Base-by-base conservation (phyloP, 257 asterid species). In the Cordia subcordata region DNA sequence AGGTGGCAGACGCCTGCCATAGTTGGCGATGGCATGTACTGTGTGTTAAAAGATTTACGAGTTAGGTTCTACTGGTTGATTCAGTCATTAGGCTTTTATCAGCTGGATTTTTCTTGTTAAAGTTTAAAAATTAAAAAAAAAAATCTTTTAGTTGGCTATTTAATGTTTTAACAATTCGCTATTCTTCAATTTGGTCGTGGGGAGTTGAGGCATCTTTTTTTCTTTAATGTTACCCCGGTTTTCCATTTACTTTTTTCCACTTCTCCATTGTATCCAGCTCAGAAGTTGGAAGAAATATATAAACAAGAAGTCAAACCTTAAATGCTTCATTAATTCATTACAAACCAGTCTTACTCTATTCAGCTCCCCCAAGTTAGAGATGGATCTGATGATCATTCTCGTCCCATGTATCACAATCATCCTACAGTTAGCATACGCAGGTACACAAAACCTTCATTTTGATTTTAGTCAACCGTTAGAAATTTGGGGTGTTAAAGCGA, bases 361-460 rank as follows among this genome's bases (percentile, higher is more conserved):
- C 12, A 42, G 10, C 10, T 42, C 10, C 47, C 15, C 10, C 47
- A 42, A 42, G 4, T 27, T 2, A 42, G 47, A 42, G 10, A 42
- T 42, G 47, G 15, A 42, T 4, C 47, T 42, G 2, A 42, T 42
- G 14, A 42, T 42, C 6, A 42, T 42, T 42, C 47, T 42, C 44
- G 44, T 39, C 9, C 44, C 8, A 39, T 39, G 12, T 39, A 39
- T 39, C 44, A 39, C 44, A 39, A 39, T 39, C 47, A 42, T 81
- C 47, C 47, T 42, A 42, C 12, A 10, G 14, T 11, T 42, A 1
- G 47, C 47, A 42, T 42, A 14, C 10, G 15, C 47, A 42, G 47
- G 47, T 42, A 42, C 4, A 11, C 15, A 11, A 14, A 42, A 14
- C 15, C 15, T 42, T 42, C 47, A 3, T 27, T 6, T 3, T 1